Evolutionary conservation across 805 yeast genomes (phyloP), one percentile per base, ranked within the genome.

Genomic region (Priceomyces haplophilus): DNA sequence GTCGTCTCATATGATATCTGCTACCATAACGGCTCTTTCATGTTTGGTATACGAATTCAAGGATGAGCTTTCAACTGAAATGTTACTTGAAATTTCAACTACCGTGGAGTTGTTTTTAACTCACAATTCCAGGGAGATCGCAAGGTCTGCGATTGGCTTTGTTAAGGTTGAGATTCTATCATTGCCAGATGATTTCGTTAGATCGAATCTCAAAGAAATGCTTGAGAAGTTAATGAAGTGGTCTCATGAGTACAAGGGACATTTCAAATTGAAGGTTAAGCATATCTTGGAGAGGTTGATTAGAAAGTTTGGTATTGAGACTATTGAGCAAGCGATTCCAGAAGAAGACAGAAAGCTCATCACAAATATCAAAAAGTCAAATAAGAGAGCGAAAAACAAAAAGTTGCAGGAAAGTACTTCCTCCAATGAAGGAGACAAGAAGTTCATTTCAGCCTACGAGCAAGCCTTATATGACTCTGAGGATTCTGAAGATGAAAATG

Each of bases 181-280:
- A 15, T 75, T 93, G 43, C 95, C 97, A 11, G 85, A 78, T 47
- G 95, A 86, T 17, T 58, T 82, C 51, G 80, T 93, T 42, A 76
- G 75, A 51, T 75, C 81, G 7, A 82, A 83, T 52, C 76, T 91
- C 54, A 73, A 73, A 25, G 82, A 78, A 8, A 66, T 93, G 40
- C 69, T 93, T 41, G 72, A 77, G 19, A 84, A 86, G 54, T 75
- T 93, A 55, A 73, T 93, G 78, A 80, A 82, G 47, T 90, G 97
- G 93, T 88, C 97, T 33, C 93, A 88, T 61, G 97, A 90, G 61
- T 97, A 91, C 65, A 88, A 88, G 57, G 95, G 95, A 37, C 96
- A 89, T 59, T 93, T 93, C 76, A 89, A 88, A 61, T 79, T 90
- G 11, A 91, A 88, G 64, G 91, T 93, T 29, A 88, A 88, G 69